Base-by-base conservation (phyloP, 345 rosid genomes). In the Arabis alpina region DNA sequence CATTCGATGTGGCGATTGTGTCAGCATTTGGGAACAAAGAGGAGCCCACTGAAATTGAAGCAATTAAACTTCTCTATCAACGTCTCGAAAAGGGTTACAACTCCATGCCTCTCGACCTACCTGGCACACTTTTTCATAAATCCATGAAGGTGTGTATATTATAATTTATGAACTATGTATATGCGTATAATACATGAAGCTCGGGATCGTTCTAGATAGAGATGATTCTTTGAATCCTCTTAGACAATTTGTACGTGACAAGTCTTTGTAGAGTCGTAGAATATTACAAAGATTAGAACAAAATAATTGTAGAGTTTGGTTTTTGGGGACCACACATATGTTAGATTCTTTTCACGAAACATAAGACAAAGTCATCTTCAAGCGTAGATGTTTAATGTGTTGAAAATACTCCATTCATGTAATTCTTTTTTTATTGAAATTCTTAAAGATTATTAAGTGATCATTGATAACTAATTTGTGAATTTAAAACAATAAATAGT, bases 1-100 rank as follows among this genome's bases (percentile, higher is more conserved):
- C 99, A 72, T 89, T 89, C 76, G 90, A 94, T 68, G 99, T 94
- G 86, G 99, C 98, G 75, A 83, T 91, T 76, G 80, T 82, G 13
- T 87, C 94, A 58, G 91, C 82, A 19, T 85, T 93, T 25, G 98
- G 98, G 3, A 79, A 69, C 39, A 82, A 79, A 74, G 77, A 77
- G 76, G 84, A 81, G 37, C 50, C 77, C 65, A 64, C 70, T 42
- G 78, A 83, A 73, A 82, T 82, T 73, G 85, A 86, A 75, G 83
- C 69, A 55, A 87, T 93, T 65, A 89, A 88, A 71, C 70, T 81
- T 41, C 83, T 91, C 24, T 93, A 93, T 78, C 88, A 76, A 15
- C 70, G 83, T 51, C 79, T 93, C 25, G 96, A 91, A 72, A 88
- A 70, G 65, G 98, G 98, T 47, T 91, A 91, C 72, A 93, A 93